Base-by-base conservation (phyloP, 2,329 filamentous ascomycete genomes). In the Colletotrichum godetiae region DNA sequence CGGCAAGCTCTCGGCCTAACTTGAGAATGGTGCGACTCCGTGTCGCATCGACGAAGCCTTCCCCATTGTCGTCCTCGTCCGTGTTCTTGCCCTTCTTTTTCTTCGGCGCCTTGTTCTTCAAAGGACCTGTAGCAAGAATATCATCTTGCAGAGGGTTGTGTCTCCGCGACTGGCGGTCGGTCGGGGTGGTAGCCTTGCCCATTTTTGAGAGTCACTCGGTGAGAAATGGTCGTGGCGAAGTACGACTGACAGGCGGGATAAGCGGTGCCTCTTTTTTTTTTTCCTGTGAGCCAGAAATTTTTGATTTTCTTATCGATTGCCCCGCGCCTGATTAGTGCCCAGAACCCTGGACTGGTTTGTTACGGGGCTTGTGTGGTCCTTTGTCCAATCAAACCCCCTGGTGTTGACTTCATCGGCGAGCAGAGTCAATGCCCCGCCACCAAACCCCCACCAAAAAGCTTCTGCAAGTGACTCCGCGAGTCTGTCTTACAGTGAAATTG, bases 131-230 rank as follows among this genome's bases (percentile, higher is more conserved):
- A 77, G 94, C 88, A 77, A 92, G 84, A 80, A 98, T 88, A 79
- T 98, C 97, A 80, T 97, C 94, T 78, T 96, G 93, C 73, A 99
- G 92, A 53, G 96, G 95, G 78, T 97, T 97, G 85, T 98, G 96
- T 76, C 94, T 92, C 79, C 92, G 91, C 77, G 87, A 87, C 80
- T 88, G 90, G 76, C 82, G 85, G 71, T 87, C 87, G 76, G 86
- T 88, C 22, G 90, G 87, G 70, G 89, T 89, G 33, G 87, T 90
- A 61, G 92, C 91, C 86, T 97, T 97, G 49, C 95, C 95, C 95
- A 98, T 97, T 73, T 65, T 73, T 55, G 58, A 63, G 27, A 63
- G 29, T 31, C 35, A 66, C 76, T 85, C 77, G 60, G 33, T 52
- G 42, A 60, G 42, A 27, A 56, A 49, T 59, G 27, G 56, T 65